Conservation (phyloP, 345 rosid genomes). For the Camelina laxa region DNA sequence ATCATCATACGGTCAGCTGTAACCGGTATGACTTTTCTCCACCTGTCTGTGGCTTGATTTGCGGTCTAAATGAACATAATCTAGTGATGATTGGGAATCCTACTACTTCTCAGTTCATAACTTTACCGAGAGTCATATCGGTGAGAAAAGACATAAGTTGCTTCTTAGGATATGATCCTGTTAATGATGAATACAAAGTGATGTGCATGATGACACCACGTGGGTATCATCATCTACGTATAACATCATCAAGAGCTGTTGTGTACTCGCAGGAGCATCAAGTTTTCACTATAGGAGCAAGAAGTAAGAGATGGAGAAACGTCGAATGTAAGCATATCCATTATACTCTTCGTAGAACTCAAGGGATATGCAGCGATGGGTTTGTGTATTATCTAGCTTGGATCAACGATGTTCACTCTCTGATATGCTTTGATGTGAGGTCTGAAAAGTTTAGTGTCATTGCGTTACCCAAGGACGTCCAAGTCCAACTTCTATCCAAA, state of each 20-base stretch:
- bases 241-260: no score
- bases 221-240: no score
- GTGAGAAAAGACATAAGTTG: background rate
- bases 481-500: background rate
- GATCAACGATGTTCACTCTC: no score
- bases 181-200: background rate
- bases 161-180: conserved; percentile 20
- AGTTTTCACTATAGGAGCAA: conserved; percentile 1
- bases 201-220: background rate
- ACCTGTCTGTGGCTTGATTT: background rate
- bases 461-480: background rate
- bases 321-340: background rate
- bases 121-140: background rate
- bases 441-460: background rate
- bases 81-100: background rate
- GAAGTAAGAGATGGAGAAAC: background rate
- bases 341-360: background rate
- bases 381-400: background rate
- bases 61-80: background rate
- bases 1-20: background rate
- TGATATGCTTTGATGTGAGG: background rate
- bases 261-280: background rate
- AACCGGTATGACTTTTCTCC: background rate
- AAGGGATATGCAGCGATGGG: background rate
- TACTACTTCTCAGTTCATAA: background rate